A percentile compares a stretch with the other conserved stretches of the same genome.
Evolutionary conservation across 2,329 filamentous ascomycete genomes (phyloP).

Genomic region (Cladophialophora psammophila): DNA sequence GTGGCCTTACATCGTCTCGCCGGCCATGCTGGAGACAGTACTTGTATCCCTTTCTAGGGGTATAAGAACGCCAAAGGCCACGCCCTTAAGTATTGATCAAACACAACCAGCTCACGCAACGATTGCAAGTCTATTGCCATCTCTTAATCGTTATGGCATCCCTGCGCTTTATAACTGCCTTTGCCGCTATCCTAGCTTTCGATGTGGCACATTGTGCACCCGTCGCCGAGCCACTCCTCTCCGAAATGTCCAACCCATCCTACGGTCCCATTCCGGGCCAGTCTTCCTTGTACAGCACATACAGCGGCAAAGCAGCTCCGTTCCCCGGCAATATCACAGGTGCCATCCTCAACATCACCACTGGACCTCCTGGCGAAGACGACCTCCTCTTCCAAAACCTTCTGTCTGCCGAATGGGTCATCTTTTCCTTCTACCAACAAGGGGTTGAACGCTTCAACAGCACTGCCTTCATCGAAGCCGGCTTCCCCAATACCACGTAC

Average conservation of each 20-base stretch:
- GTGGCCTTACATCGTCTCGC: background rate
- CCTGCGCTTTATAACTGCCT: background rate
- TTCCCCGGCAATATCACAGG: slow-evolving; percentile 50
- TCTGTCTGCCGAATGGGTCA: slow-evolving; percentile 54
- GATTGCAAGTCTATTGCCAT: background rate
- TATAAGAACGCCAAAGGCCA: background rate
- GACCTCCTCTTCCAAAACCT: slow-evolving; percentile 57
- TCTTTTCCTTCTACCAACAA: slow-evolving; percentile 56
- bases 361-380: slow-evolving; percentile 48
- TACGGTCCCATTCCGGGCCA: slow-evolving; percentile 47
- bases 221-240: background rate
- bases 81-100: background rate
- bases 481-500: slow-evolving; percentile 52
- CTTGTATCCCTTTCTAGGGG: background rate
- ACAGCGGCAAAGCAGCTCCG: slow-evolving; percentile 44
- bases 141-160: background rate
- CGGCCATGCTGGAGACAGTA: background rate
- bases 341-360: slow-evolving; percentile 44
- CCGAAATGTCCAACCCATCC: background rate
- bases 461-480: slow-evolving; percentile 46
- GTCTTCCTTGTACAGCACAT: slow-evolving; percentile 45
- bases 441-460: slow-evolving; percentile 52
- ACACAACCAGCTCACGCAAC: background rate
- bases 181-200: background rate
- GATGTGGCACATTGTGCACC: background rate